Evolutionary conservation across 768 basidiomycete species (phyloP), one percentile per base, ranked within the genome.

Genomic region (Lactifluus volemus): DNA sequence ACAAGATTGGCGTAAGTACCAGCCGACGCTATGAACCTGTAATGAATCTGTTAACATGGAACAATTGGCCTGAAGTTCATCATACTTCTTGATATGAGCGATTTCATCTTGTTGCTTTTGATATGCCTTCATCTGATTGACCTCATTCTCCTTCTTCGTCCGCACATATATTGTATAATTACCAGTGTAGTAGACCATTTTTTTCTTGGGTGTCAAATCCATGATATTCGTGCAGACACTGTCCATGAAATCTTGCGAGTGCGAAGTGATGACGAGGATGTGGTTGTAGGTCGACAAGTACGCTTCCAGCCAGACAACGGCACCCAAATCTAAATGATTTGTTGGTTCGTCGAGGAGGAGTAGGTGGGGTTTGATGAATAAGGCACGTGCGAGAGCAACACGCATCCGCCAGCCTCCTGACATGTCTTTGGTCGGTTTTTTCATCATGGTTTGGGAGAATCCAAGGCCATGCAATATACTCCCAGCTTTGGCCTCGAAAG

Each of bases 231-330:
- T 98, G 77, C 96, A 98, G 50, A 98, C 85, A 39, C 81, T 85
- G 74, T 98, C 96, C 92, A 98, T 92, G 80, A 98, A 98, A 78
- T 98, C 96, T 72, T 93, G 91, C n/a, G 96, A 98, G 77, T 99
- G 96, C 52, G 89, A 93, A 8, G 94, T 96, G 78, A 94, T 89
- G 70, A 97, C 91, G 67, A 99, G 84, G 72, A 99, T 98, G 73
- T 99, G 96, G 77, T 96, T 97, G 77, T 99, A 99, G 36, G 92
- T 97, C 34, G 92, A 89, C 45, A 98, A 80, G 75, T 99, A 99
- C 11, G 96, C 96, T 73, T 99, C 96, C 44, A 99, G 79, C 96
- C 96, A 99, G 59, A 98, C 97, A 64, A 98, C 96, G 47, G 96
- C 96, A 61, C 94, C 96, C 60, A 98, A 79, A 79, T 98, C 96